Conservation (phyloP, 306 rosid species). For the Lathyrus tuberosus region DNA sequence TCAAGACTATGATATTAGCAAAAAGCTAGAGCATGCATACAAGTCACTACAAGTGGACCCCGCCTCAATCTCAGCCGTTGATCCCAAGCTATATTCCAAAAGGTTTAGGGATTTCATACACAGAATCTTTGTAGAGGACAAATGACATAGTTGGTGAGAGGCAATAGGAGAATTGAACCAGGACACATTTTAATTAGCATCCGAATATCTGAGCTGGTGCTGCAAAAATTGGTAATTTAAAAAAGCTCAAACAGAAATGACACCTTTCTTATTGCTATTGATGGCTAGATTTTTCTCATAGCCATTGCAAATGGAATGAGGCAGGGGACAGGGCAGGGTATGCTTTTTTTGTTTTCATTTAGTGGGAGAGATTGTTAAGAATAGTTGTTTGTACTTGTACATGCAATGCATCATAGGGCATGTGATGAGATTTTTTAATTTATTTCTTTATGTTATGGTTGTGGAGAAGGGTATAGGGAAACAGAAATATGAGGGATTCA, state of each 20-base stretch:
- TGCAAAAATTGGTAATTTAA: slow-evolving; percentile 34
- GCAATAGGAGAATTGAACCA: slow-evolving; percentile 25
- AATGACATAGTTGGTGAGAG: slow-evolving; percentile 38
- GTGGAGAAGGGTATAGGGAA: slow-evolving; percentile 49
- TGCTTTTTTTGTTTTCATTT: slow-evolving; percentile 24
- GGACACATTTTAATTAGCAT: slow-evolving; percentile 32
- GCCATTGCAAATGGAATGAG: slow-evolving; percentile 32
- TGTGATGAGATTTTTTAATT: slow-evolving; percentile 40
- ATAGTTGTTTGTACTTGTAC: no score
- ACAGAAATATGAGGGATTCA: slow-evolving; percentile 42
- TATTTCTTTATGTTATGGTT: slow-evolving; percentile 33
- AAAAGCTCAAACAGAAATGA: slow-evolving; percentile 10
- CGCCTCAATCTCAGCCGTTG: slow-evolving; percentile 62
- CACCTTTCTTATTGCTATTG: slow-evolving; percentile 16
- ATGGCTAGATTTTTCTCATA: slow-evolving; percentile 49
- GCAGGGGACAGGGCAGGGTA: neutral
- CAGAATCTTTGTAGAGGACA: slow-evolving; percentile 64
- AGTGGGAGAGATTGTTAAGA: neutral
- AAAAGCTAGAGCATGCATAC: slow-evolving; percentile 70
- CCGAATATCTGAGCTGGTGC: slow-evolving; percentile 31
- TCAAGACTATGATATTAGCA: slow-evolving; percentile 62
- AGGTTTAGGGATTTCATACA: slow-evolving; percentile 57
- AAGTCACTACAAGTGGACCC: slow-evolving; percentile 63
- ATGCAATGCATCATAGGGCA: slow-evolving; percentile 39
- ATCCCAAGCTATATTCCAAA: slow-evolving; percentile 62